Percentiles rank a stretch among this genome's conserved stretches.
These are phyloP conservation scores for Flaveria trinervia DNA, from an alignment of 129 eudicot genomes.

Conservation along the genomic window DNA sequence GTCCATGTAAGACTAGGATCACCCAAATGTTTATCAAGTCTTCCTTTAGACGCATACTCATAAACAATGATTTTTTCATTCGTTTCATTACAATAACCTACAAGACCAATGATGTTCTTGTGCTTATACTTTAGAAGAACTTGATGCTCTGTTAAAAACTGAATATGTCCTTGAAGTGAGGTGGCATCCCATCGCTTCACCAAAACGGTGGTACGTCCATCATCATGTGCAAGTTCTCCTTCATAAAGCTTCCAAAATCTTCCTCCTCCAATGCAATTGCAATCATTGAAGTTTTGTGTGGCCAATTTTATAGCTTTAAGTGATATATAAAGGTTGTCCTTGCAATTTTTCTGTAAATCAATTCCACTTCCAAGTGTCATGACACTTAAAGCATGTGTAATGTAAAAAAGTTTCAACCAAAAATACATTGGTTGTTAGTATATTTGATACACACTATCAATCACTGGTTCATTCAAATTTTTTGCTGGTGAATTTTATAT, in stretches of 20 bases:
- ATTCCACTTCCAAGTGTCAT: too few species aligned
- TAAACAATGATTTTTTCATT: slow-evolving; percentile 15
- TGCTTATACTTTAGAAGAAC: neutral
- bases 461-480: neutral
- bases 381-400: too few species aligned
- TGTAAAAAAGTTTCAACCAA: too few species aligned
- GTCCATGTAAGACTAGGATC: neutral
- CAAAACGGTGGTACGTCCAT: neutral
- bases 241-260: slow-evolving; percentile 14
- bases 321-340: neutral
- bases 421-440: too few species aligned
- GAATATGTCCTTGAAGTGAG: too few species aligned
- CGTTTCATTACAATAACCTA: slow-evolving; percentile 13
- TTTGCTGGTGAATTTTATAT: neutral
- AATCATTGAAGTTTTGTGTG: slow-evolving; percentile 14
- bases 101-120: neutral
- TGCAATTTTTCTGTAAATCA: too few species aligned
- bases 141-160: neutral
- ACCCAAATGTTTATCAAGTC: neutral
- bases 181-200: neutral
- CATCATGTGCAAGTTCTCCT: neutral
- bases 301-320: neutral
- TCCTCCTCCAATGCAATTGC: slow-evolving; percentile 3
- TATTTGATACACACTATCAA: too few species aligned
- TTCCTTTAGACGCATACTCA: slow-evolving; percentile 5